Evolutionary conservation across 805 yeast species (phyloP).

Genomic region (Starmerella ratchasimensis): DNA sequence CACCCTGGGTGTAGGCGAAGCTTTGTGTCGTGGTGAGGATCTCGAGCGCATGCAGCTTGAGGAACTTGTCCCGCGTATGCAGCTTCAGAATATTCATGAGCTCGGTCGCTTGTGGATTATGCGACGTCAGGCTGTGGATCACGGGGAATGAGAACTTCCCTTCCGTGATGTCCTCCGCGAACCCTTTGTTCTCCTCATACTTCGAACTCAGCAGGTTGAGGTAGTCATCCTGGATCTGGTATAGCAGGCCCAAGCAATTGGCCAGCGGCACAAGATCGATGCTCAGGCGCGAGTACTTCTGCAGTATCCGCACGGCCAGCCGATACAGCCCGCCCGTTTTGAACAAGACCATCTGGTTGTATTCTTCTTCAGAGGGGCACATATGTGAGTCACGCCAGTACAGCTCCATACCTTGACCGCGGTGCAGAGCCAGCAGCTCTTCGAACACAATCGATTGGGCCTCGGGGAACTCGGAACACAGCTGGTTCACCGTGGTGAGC

Average conservation of each 20-base stretch:
- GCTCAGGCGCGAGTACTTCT: conserved; percentile 22
- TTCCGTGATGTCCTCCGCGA: conserved; percentile 75
- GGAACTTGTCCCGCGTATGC: conserved; percentile 36
- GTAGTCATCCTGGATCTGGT: conserved; percentile 78
- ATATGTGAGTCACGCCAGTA: conserved; percentile 64
- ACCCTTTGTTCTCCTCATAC: conserved; percentile 53
- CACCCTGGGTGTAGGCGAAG: conserved; percentile 30
- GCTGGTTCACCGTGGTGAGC: conserved; percentile 49
- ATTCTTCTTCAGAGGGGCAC: conserved; percentile 51
- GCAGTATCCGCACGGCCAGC: conserved; percentile 54
- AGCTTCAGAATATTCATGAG: conserved; percentile 36
- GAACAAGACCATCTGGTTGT: conserved; percentile 67
- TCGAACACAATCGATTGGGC: conserved; percentile 39
- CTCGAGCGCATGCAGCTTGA: conserved; percentile 39
- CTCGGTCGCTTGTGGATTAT: conserved; percentile 22
- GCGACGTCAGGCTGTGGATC: conserved; percentile 42
- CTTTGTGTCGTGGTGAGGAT: conserved; percentile 32
- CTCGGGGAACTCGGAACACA: conserved; percentile 28
- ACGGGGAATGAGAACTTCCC: conserved; percentile 84
- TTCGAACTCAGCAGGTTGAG: conserved; percentile 46
- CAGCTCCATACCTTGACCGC: conserved; percentile 82
- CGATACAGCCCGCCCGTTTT: conserved; percentile 85
- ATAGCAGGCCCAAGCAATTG: conserved; percentile 64
- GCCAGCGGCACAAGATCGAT: conserved; percentile 42
- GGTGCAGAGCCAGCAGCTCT: conserved; percentile 67